These are phyloP conservation scores for Galerina sulciceps DNA, from an alignment of 768 basidiomycete species.

Conservation along the genomic window DNA sequence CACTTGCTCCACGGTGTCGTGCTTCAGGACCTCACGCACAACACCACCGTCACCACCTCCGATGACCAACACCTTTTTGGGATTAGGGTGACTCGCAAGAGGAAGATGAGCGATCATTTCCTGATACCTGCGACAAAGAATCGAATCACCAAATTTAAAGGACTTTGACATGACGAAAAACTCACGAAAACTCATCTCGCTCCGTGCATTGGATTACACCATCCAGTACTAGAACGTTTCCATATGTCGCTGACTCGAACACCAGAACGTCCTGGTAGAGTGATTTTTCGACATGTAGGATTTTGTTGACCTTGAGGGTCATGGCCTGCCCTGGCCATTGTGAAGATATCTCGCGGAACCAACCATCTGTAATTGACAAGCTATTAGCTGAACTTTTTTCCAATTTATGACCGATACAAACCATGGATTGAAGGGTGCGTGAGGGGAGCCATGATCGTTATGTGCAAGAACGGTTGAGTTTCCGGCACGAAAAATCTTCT, in stretches of 20 bases:
- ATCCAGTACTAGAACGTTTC: constrained; percentile 96
- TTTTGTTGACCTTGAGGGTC: constrained; percentile 94
- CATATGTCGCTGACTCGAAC: constrained; percentile 93
- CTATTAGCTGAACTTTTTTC: background rate
- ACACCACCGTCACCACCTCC: constrained; percentile 99
- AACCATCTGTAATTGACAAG: constrained; percentile 64
- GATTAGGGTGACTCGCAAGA: constrained; percentile 95
- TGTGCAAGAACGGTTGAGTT: background rate
- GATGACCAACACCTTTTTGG: constrained; percentile 94
- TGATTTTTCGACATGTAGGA: constrained; percentile 92
- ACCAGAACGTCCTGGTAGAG: constrained; percentile 97
- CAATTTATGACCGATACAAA: background rate
- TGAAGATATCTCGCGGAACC: constrained; percentile 93
- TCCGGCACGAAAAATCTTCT: background rate
- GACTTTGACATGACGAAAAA: constrained; percentile 19
- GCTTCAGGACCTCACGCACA: constrained; percentile 96
- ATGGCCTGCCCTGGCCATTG: constrained; percentile 99
- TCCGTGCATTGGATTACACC: constrained; percentile 97
- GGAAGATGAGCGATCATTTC: constrained; percentile 99
- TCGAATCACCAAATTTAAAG: background rate
- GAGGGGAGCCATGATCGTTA: too few species aligned
- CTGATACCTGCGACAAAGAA: constrained; percentile 71
- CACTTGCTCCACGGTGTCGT: constrained; percentile 86
- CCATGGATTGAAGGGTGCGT: background rate
- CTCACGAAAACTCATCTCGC: constrained; percentile 97